Conservation (phyloP, 1,284 basidiomycete species). For the Ustilago hordei region DNA sequence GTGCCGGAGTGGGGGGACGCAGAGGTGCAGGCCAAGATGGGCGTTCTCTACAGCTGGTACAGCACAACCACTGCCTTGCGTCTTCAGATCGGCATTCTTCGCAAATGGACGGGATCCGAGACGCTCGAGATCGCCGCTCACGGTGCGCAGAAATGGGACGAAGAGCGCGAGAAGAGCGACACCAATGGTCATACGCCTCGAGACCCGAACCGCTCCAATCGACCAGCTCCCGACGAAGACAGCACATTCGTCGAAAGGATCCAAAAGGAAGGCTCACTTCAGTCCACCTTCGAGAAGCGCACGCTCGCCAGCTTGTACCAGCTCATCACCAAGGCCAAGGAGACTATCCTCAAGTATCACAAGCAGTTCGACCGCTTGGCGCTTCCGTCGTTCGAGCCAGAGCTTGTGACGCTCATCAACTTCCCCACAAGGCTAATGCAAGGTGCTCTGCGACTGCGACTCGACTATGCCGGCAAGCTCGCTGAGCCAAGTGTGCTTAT, state of each 20-base stretch:
- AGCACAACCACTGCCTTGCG: conserved; percentile 59
- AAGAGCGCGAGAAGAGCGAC: conserved; percentile 15
- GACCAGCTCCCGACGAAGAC: conserved; percentile 42
- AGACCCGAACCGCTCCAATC: conserved; percentile 17
- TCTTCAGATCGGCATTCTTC: conserved; percentile 62
- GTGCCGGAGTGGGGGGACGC: conserved; percentile 61
- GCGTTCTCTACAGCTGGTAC: conserved; percentile 66
- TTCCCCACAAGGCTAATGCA: conserved; percentile 96
- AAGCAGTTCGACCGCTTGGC: conserved; percentile 83
- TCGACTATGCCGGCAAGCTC: conserved; percentile 90
- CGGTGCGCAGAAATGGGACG: conserved; percentile 11
- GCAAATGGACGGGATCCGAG: conserved; percentile 66
- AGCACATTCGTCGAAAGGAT: conserved; percentile 86
- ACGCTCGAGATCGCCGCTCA: conserved; percentile 55
- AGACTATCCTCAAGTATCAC: conserved; percentile 85
- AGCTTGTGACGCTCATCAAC: conserved; percentile 90
- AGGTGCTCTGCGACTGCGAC: conserved; percentile 86
- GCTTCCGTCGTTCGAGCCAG: conserved; percentile 90
- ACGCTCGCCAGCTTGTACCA: conserved; percentile 87
- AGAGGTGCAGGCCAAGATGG: conserved; percentile 61
- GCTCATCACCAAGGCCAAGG: conserved; percentile 86
- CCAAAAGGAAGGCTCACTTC: conserved; percentile 93
- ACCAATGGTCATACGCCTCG: conserved; percentile 19
- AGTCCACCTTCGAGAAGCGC: conserved; percentile 92
- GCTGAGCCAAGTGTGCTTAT: conserved; percentile 82